Conservation (phyloP, 495 filamentous ascomycete species). For the Rostrohypoxylon terebratum region DNA sequence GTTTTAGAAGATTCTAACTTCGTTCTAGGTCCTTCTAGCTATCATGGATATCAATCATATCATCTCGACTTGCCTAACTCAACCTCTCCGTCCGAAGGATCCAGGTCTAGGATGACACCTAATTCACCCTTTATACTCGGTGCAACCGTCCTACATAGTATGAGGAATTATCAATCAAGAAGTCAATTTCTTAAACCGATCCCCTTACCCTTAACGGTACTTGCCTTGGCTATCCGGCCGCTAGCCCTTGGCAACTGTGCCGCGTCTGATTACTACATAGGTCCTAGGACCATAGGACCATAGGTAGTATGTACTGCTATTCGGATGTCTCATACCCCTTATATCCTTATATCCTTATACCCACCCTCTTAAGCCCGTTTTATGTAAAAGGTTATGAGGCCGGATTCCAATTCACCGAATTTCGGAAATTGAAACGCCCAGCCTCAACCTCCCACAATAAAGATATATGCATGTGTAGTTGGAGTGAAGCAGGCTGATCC, state of each 20-base stretch:
- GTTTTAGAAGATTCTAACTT: not conserved
- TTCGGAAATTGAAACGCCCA: not conserved
- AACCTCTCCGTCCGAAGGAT: not conserved
- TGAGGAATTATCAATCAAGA: conserved; percentile 1
- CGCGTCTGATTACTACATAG: too few relatives aligned
- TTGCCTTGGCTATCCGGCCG: not conserved
- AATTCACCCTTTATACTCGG: not conserved
- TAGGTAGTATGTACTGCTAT: too few relatives aligned
- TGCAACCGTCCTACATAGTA: not conserved
- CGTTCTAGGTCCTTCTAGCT: not conserved
- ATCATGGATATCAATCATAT: too few relatives aligned
- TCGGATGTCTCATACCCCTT: conserved; percentile 11
- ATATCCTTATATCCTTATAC: too few relatives aligned
- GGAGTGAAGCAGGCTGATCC: not conserved
- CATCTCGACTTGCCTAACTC: not conserved
- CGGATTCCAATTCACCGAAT: not conserved
- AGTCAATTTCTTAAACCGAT: not conserved
- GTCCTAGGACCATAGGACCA: too few relatives aligned
- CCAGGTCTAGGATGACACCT: not conserved
- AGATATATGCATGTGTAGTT: not conserved
- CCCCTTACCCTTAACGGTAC: not conserved
- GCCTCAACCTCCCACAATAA: conserved; percentile 2
- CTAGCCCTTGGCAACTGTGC: conserved; percentile 16
- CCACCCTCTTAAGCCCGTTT: not conserved
- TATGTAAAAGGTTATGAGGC: not conserved